Conservation (phyloP, 164 flowering plant species). For the Protea cynaroides region DNA sequence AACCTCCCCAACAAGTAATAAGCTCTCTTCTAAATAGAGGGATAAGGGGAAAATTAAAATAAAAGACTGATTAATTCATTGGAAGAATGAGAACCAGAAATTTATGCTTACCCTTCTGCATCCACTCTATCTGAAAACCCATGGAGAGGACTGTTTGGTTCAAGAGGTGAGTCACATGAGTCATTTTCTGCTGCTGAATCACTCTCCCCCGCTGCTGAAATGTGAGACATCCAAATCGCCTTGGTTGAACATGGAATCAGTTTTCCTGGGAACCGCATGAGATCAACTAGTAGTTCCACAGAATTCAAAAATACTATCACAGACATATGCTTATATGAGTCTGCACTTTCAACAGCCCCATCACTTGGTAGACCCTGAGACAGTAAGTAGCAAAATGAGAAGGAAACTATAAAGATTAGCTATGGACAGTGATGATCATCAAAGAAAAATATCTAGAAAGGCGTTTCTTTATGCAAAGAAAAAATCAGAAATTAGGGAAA, state of each 20-base stretch:
- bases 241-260: constrained; percentile 77
- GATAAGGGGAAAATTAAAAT: neutral
- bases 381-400: neutral
- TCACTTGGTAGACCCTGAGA: constrained; percentile 85
- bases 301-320: constrained; percentile 81
- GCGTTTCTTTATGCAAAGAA: neutral
- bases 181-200: constrained; percentile 99
- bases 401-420: neutral
- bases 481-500: neutral
- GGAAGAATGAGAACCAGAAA: neutral
- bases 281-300: constrained; percentile 87
- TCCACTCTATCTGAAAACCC: constrained; percentile 69
- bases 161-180: constrained; percentile 97
- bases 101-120: constrained; percentile 52
- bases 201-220: constrained; percentile 93
- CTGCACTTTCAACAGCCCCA: constrained; percentile 52
- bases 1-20: too few species aligned
- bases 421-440: neutral
- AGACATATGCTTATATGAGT: constrained; percentile 90
- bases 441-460: neutral
- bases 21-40: neutral
- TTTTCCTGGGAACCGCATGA: constrained; percentile 93
- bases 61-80: neutral
- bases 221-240: constrained; percentile 77
- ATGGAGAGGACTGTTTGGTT: constrained; percentile 94